Conservation (phyloP, 768 basidiomycete genomes). For the Amanita inopinata region DNA sequence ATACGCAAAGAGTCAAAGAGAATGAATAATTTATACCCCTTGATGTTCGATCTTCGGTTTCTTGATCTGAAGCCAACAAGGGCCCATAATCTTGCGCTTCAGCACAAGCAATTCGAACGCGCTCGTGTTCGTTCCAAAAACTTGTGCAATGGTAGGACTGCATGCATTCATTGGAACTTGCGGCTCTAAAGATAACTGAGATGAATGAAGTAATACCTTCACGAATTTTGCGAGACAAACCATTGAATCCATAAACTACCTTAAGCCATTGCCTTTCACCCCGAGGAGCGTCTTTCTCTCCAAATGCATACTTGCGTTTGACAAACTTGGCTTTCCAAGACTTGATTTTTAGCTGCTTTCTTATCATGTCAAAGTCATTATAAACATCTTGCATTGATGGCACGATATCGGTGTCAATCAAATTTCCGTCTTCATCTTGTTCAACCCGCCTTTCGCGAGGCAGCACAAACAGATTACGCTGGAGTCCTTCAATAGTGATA, state of each 20-base stretch:
- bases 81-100: slow-evolving; percentile 98
- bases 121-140: slow-evolving; percentile 87
- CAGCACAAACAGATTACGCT: slow-evolving; percentile 87
- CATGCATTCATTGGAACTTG: slow-evolving; percentile 62
- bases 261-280: slow-evolving; percentile 86
- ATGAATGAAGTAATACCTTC: too few relatives aligned
- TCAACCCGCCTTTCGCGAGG: slow-evolving; percentile 62
- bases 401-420: slow-evolving; percentile 65
- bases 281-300: slow-evolving; percentile 69
- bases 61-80: slow-evolving; percentile 90
- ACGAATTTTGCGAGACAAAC: slow-evolving; percentile 41
- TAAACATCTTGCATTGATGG: slow-evolving; percentile 68
- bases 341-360: slow-evolving; percentile 63
- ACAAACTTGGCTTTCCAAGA: slow-evolving; percentile 80
- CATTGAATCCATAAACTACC: slow-evolving; percentile 82
- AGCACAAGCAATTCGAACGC: slow-evolving; percentile 90
- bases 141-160: slow-evolving; percentile 76
- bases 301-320: slow-evolving; percentile 87
- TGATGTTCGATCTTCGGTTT: slow-evolving; percentile 66
- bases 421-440: slow-evolving; percentile 45
- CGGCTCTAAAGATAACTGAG: slow-evolving; percentile 39
- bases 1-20: slow-evolving; percentile 2
- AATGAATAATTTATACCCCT: slow-evolving; percentile 51
- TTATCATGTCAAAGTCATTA: slow-evolving; percentile 71
- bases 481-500: slow-evolving; percentile 72